phyloP scores from a whole-genome alignment of 1,139 yeast genomes.

The Scheffersomyces lignicola region DNA sequence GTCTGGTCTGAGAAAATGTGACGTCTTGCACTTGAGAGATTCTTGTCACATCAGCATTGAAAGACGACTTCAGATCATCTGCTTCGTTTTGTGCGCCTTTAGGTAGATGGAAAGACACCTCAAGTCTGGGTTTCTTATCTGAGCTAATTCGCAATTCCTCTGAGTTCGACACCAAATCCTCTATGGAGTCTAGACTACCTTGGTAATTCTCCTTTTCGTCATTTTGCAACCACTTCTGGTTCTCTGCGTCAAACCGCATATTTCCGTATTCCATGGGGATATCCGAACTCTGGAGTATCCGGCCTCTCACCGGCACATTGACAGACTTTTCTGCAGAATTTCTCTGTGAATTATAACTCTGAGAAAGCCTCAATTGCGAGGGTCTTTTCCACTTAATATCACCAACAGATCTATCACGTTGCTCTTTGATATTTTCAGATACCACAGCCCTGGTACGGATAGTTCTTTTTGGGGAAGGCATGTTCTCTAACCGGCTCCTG shows the following conservation, averaged over 20 bases:
- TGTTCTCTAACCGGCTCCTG: not conserved
- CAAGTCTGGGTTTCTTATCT: constrained; percentile 23
- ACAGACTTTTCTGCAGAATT: too few relatives aligned
- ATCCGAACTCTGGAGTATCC: constrained; percentile 34
- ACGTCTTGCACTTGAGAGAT: constrained; percentile 45
- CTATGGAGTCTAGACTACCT: constrained; percentile 45
- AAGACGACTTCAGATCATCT: constrained; percentile 18
- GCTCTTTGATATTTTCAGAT: not conserved
- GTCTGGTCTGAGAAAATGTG: constrained; percentile 51
- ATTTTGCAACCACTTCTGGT: constrained; percentile 37
- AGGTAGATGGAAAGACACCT: constrained; percentile 46
- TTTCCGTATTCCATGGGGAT: constrained; percentile 40
- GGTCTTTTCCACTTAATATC: constrained; percentile 38
- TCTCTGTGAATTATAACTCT: too few relatives aligned
- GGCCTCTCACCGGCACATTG: too few relatives aligned
- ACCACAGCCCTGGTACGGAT: not conserved
- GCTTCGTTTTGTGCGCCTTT: constrained; percentile 14
- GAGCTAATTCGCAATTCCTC: constrained; percentile 10
- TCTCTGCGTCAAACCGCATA: constrained; percentile 39
- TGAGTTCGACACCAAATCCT: constrained; percentile 33
- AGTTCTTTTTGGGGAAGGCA: not conserved
- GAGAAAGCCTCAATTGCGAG: constrained; percentile 28
- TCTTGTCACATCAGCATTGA: constrained; percentile 35
- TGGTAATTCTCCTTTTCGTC: constrained; percentile 27
- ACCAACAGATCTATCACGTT: not conserved